Evolutionary conservation across 2,329 filamentous ascomycete species (phyloP).

Genomic region (Colletotrichum somersetense): DNA sequence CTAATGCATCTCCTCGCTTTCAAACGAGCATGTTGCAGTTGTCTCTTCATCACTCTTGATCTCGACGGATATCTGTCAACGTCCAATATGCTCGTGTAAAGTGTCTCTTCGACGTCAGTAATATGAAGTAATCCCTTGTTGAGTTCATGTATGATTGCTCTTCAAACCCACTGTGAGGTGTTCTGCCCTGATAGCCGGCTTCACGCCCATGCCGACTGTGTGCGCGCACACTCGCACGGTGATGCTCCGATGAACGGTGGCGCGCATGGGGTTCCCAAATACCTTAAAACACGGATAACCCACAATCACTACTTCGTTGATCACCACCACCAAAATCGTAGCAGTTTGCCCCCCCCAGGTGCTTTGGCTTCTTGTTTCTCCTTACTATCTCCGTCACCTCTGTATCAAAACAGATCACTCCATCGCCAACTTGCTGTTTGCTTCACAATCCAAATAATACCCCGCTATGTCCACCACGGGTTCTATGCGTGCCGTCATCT

Average conservation of each 20-base stretch:
- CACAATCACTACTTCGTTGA: not conserved
- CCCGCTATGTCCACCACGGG: constrained; percentile 27
- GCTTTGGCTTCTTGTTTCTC: constrained; percentile 6
- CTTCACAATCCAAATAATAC: not conserved
- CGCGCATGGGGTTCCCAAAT: not conserved
- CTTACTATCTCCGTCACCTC: not conserved
- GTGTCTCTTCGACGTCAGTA: not conserved
- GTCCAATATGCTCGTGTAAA: not conserved
- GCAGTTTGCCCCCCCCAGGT: not conserved
- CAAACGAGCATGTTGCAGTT: not conserved
- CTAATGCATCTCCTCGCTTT: not conserved
- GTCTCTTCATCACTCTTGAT: not conserved
- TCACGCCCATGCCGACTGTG: constrained; percentile 4
- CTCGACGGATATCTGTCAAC: no score
- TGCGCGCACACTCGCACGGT: constrained; percentile 17
- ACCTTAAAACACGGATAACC: not conserved
- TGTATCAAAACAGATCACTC: not conserved
- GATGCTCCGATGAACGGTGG: constrained; percentile 15
- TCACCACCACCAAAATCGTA: not conserved
- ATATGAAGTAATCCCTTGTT: not conserved
- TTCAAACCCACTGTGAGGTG: not conserved
- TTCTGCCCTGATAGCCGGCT: not conserved
- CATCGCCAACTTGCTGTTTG: not conserved
- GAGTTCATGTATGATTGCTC: not conserved
- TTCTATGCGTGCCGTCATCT: constrained; percentile 90